A percentile compares a stretch with the other conserved stretches of the same genome.
Conservation (phyloP, 768 basidiomycete genomes). For the Daedaleopsis sinensis region DNA sequence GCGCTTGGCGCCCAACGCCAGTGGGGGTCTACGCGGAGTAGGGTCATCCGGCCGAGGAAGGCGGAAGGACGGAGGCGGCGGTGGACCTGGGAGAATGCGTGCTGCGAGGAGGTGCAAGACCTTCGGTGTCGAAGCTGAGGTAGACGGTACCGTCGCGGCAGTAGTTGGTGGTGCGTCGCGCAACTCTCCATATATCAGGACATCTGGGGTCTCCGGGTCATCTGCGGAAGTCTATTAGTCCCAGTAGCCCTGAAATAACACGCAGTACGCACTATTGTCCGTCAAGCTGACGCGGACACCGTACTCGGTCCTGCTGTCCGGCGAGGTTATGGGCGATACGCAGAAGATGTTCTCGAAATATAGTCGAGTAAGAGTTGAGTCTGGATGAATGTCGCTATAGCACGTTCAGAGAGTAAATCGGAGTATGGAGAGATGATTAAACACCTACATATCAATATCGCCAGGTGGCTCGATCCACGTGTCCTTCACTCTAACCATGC, state of each 20-base stretch:
- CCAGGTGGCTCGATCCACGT: slow-evolving; percentile 57
- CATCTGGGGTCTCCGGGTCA: slow-evolving; percentile 70
- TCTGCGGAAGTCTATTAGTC: slow-evolving; percentile 38
- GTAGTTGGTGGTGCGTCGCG: slow-evolving; percentile 11
- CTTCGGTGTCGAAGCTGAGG: slow-evolving; percentile 25
- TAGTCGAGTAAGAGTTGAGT: slow-evolving; percentile 57
- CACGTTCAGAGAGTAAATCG: not conserved
- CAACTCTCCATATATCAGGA: slow-evolving; percentile 55
- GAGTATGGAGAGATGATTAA: slow-evolving; percentile 32
- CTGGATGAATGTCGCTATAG: slow-evolving; percentile 69
- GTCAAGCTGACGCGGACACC: slow-evolving; percentile 74
- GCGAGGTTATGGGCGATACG: slow-evolving; percentile 40
- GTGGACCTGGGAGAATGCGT: slow-evolving; percentile 51
- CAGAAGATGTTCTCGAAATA: slow-evolving; percentile 78
- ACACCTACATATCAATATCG: slow-evolving; percentile 50
- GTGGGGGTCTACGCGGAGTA: slow-evolving; percentile 70
- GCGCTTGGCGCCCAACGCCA: slow-evolving; percentile 27
- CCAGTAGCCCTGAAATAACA: not conserved
- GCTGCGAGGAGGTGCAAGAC: slow-evolving; percentile 55
- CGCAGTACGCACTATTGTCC: slow-evolving; percentile 56
- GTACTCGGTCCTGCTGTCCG: slow-evolving; percentile 44
- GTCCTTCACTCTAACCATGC: slow-evolving; percentile 52
- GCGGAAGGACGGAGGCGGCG: slow-evolving; percentile 36
- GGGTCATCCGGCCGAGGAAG: slow-evolving; percentile 77
- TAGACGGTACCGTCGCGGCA: slow-evolving; percentile 23